Percentiles rank a stretch among this genome's conserved stretches.
Conservation (phyloP, 805 yeast genomes). For the Ogataea paraovalis region DNA sequence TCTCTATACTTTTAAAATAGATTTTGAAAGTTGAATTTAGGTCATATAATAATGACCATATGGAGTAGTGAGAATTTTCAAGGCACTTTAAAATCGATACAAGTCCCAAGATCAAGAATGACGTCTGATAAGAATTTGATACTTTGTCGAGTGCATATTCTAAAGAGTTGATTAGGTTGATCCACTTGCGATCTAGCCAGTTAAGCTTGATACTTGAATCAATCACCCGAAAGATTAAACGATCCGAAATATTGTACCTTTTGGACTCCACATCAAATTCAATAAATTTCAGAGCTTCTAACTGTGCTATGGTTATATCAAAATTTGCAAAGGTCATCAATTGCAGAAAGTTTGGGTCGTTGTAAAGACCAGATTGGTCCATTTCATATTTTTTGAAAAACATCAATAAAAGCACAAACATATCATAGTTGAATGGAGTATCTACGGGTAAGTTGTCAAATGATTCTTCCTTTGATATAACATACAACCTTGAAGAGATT, state of each 20-base stretch:
- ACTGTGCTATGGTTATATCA: conserved; percentile 5
- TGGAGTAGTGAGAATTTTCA: conserved; percentile 7
- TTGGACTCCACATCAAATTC: conserved; percentile 5
- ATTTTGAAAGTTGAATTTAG: conserved; percentile 10
- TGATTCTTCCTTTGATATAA: conserved; percentile 5
- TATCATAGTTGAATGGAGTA: conserved; percentile 2
- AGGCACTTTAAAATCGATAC: conserved; percentile 7
- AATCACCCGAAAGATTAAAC: conserved; percentile 10
- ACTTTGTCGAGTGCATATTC: conserved; percentile 5
- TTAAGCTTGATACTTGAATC: neutral
- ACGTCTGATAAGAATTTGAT: conserved; percentile 1
- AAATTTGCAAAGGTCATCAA: neutral
- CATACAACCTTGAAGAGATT: conserved; percentile 2
- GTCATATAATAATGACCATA: conserved; percentile 18
- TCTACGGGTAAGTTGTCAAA: neutral
- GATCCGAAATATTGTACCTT: conserved; percentile 3
- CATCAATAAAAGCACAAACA: conserved; percentile 3
- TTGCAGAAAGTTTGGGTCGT: neutral
- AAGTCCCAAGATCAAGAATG: conserved; percentile 11
- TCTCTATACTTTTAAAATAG: conserved; percentile 9
- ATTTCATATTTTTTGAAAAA: conserved; percentile 6
- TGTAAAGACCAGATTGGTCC: conserved; percentile 3
- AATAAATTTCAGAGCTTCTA: conserved; percentile 10
- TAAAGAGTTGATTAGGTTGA: conserved; percentile 10
- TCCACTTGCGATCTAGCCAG: conserved; percentile 15